Base-by-base conservation (phyloP, 1,284 basidiomycete species). In the Sporisorium graminicola region DNA sequence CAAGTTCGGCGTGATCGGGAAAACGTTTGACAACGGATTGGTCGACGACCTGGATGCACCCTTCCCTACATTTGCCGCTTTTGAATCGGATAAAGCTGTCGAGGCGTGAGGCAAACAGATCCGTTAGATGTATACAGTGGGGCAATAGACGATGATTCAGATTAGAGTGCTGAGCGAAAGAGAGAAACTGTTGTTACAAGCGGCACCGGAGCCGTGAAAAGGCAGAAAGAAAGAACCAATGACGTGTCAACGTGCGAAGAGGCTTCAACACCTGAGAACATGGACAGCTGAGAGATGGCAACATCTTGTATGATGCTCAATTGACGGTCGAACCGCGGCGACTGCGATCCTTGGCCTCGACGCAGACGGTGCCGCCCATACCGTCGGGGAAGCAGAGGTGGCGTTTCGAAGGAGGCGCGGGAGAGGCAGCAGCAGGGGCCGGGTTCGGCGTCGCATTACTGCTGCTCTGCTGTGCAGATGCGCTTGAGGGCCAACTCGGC, bases 371-470 rank as follows among this genome's bases (percentile, higher is more conserved):
- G 3, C 74, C 74, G 4, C 74, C 74, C 63, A 69, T 69, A 5
- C 70, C 74, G 33, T 77, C 74, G 2, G 74, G 74, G 58, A 77
- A 69, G 53, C 74, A 77, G 12, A 73, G 52, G 55, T 77, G 74
- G 10, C 70, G 60, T 52, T 67, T 76, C 9, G 49, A 54, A 8
- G 59, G 59, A 5, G 62, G 63, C 5, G 46, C 47, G 5, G 46
- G 44, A n/a, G 29, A 31, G 5, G 58, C 22, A 12, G 42, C 20
- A 22, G 37, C 26, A 16, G 37, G 5, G 7, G 53, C 14, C n/a
- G 51, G 40, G 27, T 5, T 51, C 18, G 60, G 18, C 40, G 46
- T 18, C 9, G 44, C 22, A 14, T 7, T 49, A 27, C 24, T 55
- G 33, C 46, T 13, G 26, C 37, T 52, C 33, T 62, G 52, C 46